A percentile compares a stretch with the other conserved stretches of the same genome.
These are phyloP conservation scores for Guadua angustifolia DNA, from an alignment of 176 grass and related monocot species.

Conservation along the genomic window DNA sequence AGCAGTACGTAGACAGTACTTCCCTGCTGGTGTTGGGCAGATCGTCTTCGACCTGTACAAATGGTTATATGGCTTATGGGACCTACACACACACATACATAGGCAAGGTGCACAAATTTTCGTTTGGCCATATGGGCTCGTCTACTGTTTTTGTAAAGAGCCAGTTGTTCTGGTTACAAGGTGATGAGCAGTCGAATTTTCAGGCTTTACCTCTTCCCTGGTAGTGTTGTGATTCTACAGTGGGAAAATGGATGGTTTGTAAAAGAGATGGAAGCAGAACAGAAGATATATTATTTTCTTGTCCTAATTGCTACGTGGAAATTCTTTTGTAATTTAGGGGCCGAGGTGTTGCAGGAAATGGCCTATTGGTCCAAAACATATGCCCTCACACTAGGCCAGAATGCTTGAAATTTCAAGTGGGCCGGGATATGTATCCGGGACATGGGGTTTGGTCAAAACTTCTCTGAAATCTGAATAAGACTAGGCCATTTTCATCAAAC, in stretches of 20 bases:
- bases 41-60: constrained; percentile 30
- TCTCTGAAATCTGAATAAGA: not conserved
- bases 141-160: constrained; percentile 6
- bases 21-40: not conserved
- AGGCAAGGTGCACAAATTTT: not conserved
- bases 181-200: not conserved
- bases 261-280: not conserved
- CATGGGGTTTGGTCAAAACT: not conserved
- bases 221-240: not conserved
- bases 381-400: not conserved
- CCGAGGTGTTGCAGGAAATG: not conserved
- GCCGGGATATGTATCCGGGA: not conserved
- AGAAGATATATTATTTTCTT: not conserved
- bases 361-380: not conserved
- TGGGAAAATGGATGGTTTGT: not conserved
- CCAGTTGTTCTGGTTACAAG: not conserved
- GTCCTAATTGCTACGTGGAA: not conserved
- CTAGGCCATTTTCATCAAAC: not conserved
- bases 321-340: not conserved
- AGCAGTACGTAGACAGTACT: not conserved
- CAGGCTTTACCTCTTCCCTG: not conserved
- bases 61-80: not conserved
- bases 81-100: not conserved
- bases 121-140: not conserved
- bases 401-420: not conserved